Base-by-base conservation (phyloP, 2,329 filamentous ascomycete species). In the Aspergillus hortae region DNA sequence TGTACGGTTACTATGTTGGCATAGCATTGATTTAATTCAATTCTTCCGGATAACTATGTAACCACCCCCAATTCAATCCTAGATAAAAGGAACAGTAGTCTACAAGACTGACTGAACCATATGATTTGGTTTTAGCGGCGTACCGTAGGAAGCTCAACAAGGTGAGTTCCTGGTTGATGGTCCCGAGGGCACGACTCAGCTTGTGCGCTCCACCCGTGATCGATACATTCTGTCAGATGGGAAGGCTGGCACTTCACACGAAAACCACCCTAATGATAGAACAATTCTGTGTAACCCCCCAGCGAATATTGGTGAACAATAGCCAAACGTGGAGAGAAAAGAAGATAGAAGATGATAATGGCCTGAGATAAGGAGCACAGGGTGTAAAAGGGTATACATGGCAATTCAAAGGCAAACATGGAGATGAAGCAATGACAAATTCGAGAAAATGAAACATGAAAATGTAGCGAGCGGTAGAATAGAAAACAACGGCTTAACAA, bases 351-450 rank as follows among this genome's bases (percentile, higher is more conserved):
- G 27, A 30, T 11, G 27, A 30, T 30, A 11, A 11, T 30, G 7
- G 27, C 27, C 27, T 30, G 27, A 30, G 27, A 30, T 30, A 6
- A 11, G 27, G 27, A 30, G 10, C 7, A 30, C 27, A 30, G 27
- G 27, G 10, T 30, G 7, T 30, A 42, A 52, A 52, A 59, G 58
- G 58, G 56, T 60, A 60, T 55, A 59, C 54, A 61, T 52, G 49
- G 59, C 40, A 52, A 43, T 49, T 38, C 42, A 55, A 50, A 27
- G 30, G 27, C 41, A 43, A 30, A 30, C 27, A 30, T 30, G 3
- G 10, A 30, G 27, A 19, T 19, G 40, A 23, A 23, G 40, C 40
- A 21, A 17, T n/a, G 15, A 38, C 5, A 38, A 38, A 38, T 15
- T 21, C 6, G 40, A 42, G n/a, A 19, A 19, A 38, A 38, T 23